phyloP scores from a whole-genome alignment of 2,329 filamentous ascomycete species.

The Apiospora koreana region DNA sequence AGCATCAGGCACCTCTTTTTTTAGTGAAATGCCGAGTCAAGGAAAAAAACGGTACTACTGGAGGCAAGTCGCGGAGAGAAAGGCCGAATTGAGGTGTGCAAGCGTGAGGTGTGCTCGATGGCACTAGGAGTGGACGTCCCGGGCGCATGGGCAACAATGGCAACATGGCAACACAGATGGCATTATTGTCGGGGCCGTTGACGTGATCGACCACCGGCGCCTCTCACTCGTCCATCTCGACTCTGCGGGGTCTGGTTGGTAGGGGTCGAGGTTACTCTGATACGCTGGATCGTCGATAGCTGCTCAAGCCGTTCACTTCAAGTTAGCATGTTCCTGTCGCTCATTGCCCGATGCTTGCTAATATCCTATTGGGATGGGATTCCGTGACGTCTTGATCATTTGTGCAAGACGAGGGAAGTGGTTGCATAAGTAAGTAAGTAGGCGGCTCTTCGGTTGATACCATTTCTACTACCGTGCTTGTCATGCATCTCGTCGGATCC shows the following conservation, averaged over 20 bases:
- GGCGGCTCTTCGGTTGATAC: neutral
- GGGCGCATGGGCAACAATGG: neutral
- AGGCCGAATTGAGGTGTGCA: neutral
- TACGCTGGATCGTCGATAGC: neutral
- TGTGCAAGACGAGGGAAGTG: neutral
- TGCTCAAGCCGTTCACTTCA: neutral
- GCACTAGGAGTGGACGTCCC: neutral
- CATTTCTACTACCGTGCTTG: neutral
- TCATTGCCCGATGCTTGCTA: no score
- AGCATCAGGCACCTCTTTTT: neutral
- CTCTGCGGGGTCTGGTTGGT: neutral
- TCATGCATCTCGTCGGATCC: neutral
- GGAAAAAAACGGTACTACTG: neutral
- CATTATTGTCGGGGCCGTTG: conserved; percentile 9
- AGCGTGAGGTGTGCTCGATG: conserved; percentile 5
- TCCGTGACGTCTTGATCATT: neutral
- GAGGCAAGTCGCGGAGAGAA: neutral
- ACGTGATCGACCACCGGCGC: conserved; percentile 4
- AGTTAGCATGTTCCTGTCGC: neutral
- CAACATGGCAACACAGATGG: neutral
- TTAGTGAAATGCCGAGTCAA: neutral
- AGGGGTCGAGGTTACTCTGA: neutral
- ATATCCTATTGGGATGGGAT: no score
- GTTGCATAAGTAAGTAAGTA: no score
- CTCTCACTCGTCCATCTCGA: neutral